Evolutionary conservation across 2,329 filamentous ascomycete species (phyloP), one percentile per base, ranked within the genome.

Genomic region (Diaporthe sp.): DNA sequence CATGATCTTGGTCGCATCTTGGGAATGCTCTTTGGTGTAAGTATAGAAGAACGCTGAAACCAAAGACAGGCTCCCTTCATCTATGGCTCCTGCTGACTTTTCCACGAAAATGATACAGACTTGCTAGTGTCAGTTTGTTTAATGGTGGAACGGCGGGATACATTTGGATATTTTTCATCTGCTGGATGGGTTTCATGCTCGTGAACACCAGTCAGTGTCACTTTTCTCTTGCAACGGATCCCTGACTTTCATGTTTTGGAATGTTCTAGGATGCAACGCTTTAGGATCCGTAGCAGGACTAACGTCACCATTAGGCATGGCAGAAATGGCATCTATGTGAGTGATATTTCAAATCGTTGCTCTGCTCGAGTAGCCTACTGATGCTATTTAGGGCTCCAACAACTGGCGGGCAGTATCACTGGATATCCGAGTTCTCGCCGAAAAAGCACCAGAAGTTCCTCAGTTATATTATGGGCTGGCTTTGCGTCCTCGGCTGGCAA

Each of bases 371-470:
- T 19, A 6, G 0, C 10, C 5, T 8, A 6, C 32, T 68, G n/a
- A 51, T n/a, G 2, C 3, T 7, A 22, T 25, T 1, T 61, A 85
- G 82, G 83, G 87, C 68, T 2, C 72, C 72, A 3, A 74, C 72
- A 22, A 42, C 58, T 19, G 68, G 72, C 8, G 72, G 72, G 1
- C 72, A 73, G 39, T 90, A 90, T 76, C 87, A 89, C 75, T 90
- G 88, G 88, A 88, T 90, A 1, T 89, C 85, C 1, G 87, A 89
- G 68, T 89, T 90, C 74, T 85, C 87, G 0, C 86, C 88, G 0
- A 81, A 79, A 0, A 80, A 81, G 56, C 83, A 85, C 69, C 88
- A 90, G 76, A 89, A 87, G 72, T 85, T 87, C 47, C 81, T 90
- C 2, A 89, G 87, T 75, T 92, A 91, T 77, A 79, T 88, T 22